A percentile compares a stretch with the other conserved stretches of the same genome.
Conservation (phyloP, 495 filamentous ascomycete genomes). For the Aspergillus campestris region DNA sequence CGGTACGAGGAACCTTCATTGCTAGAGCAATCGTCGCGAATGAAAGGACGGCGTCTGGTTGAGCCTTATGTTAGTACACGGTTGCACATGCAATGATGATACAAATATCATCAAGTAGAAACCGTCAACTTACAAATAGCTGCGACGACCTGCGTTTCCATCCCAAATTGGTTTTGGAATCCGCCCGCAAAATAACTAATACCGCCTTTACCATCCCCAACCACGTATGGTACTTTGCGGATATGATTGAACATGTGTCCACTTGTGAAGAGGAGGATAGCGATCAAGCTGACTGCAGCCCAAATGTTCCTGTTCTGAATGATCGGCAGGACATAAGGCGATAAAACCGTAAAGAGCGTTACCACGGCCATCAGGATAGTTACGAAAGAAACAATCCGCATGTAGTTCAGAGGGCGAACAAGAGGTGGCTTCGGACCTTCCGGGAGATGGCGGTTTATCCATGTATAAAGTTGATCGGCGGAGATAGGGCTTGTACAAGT, state of each 20-base stretch:
- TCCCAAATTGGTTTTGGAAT: constrained; percentile 89
- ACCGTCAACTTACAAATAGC: constrained; percentile 72
- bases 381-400: constrained; percentile 58
- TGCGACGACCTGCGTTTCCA: constrained; percentile 94
- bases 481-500: constrained; percentile 51
- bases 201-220: constrained; percentile 75
- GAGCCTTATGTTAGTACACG: constrained; percentile 6
- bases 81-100: not conserved
- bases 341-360: constrained; percentile 64
- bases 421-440: constrained; percentile 65
- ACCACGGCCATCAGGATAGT: constrained; percentile 58
- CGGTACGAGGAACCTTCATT: constrained; percentile 82
- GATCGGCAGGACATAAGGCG: constrained; percentile 75
- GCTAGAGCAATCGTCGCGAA: constrained; percentile 86
- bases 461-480: constrained; percentile 70
- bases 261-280: constrained; percentile 87
- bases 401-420: constrained; percentile 79
- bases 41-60: constrained; percentile 78
- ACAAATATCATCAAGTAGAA: not conserved
- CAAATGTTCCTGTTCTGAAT: constrained; percentile 87
- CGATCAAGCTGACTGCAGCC: constrained; percentile 83
- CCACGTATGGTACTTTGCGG: constrained; percentile 90
- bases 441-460: constrained; percentile 70
- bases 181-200: constrained; percentile 88
- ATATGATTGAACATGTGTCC: constrained; percentile 99